Conservation (phyloP, 805 yeast genomes). For the Saccharomyces kudriavzevii region DNA sequence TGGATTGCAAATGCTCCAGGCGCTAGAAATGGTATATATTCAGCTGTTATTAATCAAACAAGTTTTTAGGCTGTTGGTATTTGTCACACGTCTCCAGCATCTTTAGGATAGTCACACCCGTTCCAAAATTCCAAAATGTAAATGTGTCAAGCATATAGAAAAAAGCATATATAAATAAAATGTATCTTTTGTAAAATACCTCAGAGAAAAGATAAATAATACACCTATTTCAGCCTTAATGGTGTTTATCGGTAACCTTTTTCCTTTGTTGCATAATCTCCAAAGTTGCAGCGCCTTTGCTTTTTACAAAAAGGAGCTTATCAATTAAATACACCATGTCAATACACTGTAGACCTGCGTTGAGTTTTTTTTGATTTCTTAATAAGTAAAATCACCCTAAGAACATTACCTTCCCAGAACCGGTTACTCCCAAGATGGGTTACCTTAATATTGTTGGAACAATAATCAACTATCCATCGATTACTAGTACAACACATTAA, state of each 20-base stretch:
- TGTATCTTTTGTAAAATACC: neutral
- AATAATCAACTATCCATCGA: too few relatives aligned
- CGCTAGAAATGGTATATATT: slow-evolving; percentile 66
- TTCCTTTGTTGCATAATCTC: neutral
- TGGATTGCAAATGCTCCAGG: slow-evolving; percentile 62
- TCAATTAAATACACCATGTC: too few relatives aligned
- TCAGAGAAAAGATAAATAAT: neutral
- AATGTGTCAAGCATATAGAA: neutral
- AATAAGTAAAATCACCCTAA: too few relatives aligned
- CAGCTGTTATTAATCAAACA: slow-evolving; percentile 40
- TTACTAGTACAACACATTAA: too few relatives aligned
- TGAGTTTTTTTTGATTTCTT: too few relatives aligned
- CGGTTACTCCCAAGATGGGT: too few relatives aligned
- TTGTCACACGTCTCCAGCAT: neutral
- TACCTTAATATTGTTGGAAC: too few relatives aligned
- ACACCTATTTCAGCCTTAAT: neutral
- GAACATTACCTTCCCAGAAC: too few relatives aligned
- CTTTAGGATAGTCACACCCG: too few relatives aligned
- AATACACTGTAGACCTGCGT: too few relatives aligned
- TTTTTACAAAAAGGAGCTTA: too few relatives aligned
- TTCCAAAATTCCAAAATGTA: neutral
- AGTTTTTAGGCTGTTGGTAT: slow-evolving; percentile 15
- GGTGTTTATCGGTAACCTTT: neutral
- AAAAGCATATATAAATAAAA: neutral
- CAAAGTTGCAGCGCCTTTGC: neutral